Evolutionary conservation across 768 basidiomycete genomes (phyloP), one percentile per base, ranked within the genome.

Genomic region (Pleurotus sapidus): DNA sequence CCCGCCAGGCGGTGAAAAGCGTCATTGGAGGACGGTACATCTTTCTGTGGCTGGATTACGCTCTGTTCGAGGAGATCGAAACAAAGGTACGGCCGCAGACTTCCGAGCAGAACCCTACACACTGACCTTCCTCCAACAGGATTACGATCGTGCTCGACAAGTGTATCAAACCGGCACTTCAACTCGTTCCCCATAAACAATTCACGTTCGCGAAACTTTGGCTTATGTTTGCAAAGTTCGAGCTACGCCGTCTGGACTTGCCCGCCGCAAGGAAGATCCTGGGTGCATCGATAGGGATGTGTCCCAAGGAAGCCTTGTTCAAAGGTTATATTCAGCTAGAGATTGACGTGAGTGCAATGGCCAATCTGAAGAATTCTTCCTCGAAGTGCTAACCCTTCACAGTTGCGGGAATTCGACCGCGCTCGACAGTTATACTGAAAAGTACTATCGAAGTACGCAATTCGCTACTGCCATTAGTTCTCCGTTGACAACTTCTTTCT

Each of bases 161-260:
- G 89, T 99, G 30, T 98, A 95, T 73, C 89, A 93, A 70, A 95
- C 94, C 94, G 0, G 93, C 89, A 5, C 73, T 96, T 54, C 81
- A 82, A 58, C 86, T 98, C 20, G 88, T 98, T 2, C 97, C 97
- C 0, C 96, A 99, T 70, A 96, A 96, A 67, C 84, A 88, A 58
- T 99, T 99, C 71, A 98, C 97, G 0, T 99, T 99, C 63, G 92
- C 97, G 3, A 99, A 99, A 73, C 75, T 98, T 9, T 99, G 97
- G 97, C 70, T 91, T 17, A 82, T 91, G 76, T 96, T 89, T 62
- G 93, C 96, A 4, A 86, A 89, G 61, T 98, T 98, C 63, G 97
- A 98, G 71, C 75, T 97, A 6, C 84, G 97, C 46, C 83, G 84
- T 53, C 76, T 95, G 34, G 88, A 97, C 58, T 73, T 99, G 42